Percentiles rank a stretch among this genome's conserved stretches.
Conservation (phyloP, 2,329 filamentous ascomycete species). For the Hirsutella thompsonii region DNA sequence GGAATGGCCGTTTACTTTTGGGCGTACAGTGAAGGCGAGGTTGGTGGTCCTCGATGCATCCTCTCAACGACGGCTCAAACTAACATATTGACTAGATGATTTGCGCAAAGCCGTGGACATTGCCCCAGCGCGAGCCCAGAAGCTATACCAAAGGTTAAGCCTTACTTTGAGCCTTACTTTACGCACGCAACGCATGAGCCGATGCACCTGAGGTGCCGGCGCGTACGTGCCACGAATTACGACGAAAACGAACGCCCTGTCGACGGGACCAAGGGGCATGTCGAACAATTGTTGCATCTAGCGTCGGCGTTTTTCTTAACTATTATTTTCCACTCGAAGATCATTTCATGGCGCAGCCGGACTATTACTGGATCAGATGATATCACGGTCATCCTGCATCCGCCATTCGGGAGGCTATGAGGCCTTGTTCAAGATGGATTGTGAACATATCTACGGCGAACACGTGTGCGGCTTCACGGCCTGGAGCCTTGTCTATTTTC, state of each 20-base stretch:
- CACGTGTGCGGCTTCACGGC: no score
- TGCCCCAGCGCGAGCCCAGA: conserved; percentile 40
- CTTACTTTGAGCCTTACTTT: background rate
- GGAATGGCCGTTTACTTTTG: conserved; percentile 85
- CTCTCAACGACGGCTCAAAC: no score
- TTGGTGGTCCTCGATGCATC: conserved; percentile 29
- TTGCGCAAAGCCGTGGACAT: conserved; percentile 56
- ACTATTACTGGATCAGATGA: no score
- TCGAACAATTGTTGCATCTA: background rate
- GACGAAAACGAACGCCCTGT: background rate
- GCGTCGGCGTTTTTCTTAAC: conserved; percentile 1
- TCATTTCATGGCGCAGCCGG: no score
- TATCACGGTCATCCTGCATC: no score
- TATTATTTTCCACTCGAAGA: background rate
- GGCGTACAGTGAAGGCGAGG: conserved; percentile 96
- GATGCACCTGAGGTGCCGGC: no score
- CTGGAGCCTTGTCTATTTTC: no score
- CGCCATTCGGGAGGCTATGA: no score
- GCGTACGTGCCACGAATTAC: no score
- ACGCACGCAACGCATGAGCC: no score
- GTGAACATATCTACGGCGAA: no score
- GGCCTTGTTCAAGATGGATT: no score
- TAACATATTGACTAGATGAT: conserved; percentile 36
- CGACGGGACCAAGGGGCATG: background rate
- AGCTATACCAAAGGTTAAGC: conserved; percentile 8